Evolutionary conservation across 208 protist genomes (phyloP), one percentile per base, ranked within the genome.

Genomic region (Leishmania tarentolae): DNA sequence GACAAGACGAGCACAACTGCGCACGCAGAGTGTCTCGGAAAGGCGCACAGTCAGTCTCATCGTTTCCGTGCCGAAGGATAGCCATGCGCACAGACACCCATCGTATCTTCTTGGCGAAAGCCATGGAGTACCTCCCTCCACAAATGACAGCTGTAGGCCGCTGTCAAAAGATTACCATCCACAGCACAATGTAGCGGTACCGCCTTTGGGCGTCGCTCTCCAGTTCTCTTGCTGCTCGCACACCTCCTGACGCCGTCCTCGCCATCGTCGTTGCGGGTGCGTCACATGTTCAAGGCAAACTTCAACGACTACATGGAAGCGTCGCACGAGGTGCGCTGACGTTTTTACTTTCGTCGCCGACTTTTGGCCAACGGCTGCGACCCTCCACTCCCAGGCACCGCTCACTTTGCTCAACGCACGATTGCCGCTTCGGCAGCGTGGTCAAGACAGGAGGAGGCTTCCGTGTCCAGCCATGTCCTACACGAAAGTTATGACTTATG

Each of bases 401-500:
- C 87, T 98, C 44, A 89, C 88, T 31, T 78, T 97, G 11, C 97
- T 97, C 86, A 94, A 97, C 84, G 8, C 96, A 94, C 9, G 98
- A 97, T 79, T 98, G 93, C 87, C 97, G 94, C 90, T 76, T 85
- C 63, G 94, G 94, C 50, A 75, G 82, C 28, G 88, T 97, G 6
- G 81, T 86, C 37, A 9, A 44, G 13, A 83, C 85, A 44, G 92
- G 95, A 83, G 53, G 53, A 9, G 75, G 9, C 28, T 88, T 97
- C 8, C 94, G 93, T 3, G 82, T 98, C 44, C 44, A 40, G 70
- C 8, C 57, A 80, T n/a, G 92, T 98, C n/a, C 79, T 95, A 56
- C 94, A 98, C 84, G 84, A 90, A n/a, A 95, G 97, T 76, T 83
- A 93, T 61, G 94, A 98, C 87, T 98, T 98, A 72, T 97, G 98